Percentiles rank a stretch among this genome's conserved stretches.
These are phyloP conservation scores for Paspalum vaginatum DNA, from an alignment of 176 grass and related monocot species.

Conservation along the genomic window DNA sequence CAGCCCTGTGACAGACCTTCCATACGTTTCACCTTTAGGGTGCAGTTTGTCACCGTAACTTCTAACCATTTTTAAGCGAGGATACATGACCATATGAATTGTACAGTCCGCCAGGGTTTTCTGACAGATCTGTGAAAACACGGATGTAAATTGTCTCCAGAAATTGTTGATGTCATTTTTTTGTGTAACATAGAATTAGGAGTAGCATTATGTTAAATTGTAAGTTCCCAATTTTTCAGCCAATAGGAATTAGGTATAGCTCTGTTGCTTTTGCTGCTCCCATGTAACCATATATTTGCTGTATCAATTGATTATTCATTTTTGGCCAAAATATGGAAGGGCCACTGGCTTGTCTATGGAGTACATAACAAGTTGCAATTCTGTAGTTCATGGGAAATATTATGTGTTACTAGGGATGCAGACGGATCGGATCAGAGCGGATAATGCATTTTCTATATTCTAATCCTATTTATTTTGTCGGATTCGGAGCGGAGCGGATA, in stretches of 20 bases:
- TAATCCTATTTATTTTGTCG: too few species aligned
- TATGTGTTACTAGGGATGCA: too few species aligned
- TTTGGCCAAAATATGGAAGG: neutral
- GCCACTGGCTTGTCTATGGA: neutral
- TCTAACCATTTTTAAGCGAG: slow-evolving; percentile 21
- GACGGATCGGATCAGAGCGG: too few species aligned
- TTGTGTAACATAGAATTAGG: slow-evolving; percentile 34
- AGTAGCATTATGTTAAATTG: slow-evolving; percentile 39
- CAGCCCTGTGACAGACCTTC: slow-evolving; percentile 26
- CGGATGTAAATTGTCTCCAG: slow-evolving; percentile 1
- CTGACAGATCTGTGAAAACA: slow-evolving; percentile 26
- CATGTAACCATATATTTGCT: slow-evolving; percentile 26
- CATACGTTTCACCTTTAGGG: neutral
- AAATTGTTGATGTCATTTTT: slow-evolving; percentile 27
- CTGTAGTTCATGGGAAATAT: neutral
- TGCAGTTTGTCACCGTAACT: slow-evolving; percentile 25
- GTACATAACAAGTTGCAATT: neutral
- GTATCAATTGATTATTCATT: slow-evolving; percentile 12
- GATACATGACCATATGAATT: slow-evolving; percentile 24
- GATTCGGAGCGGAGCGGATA: too few species aligned
- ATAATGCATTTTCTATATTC: too few species aligned
- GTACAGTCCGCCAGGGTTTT: slow-evolving; percentile 10
- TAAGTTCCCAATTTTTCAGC: neutral
- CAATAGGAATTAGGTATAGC: slow-evolving; percentile 36
- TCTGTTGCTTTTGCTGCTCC: neutral